Evolutionary conservation across 805 yeast genomes (phyloP), one percentile per base, ranked within the genome.

Genomic region (Metschnikowia drakensbergensis): DNA sequence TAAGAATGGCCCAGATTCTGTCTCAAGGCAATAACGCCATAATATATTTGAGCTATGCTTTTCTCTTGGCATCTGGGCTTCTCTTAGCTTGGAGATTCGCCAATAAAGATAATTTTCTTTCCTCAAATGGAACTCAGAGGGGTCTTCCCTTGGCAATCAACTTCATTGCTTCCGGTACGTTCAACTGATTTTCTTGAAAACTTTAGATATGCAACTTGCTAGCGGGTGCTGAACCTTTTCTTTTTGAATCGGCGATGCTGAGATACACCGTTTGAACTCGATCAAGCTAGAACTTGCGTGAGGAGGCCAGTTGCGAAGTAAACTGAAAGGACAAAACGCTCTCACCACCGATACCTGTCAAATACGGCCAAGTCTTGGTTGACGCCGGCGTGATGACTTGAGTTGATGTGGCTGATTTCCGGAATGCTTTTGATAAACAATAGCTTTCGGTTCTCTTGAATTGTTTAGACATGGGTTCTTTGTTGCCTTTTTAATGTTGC

Each of bases 81-180:
- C 63, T 63, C 44, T 57, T 73, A 32, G 96, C 96, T 0, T 59
- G 74, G 60, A 85, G 76, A 71, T 76, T 66, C 53, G 74, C 75
- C 33, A 72, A 77, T 44, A 69, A 72, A 38, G 72, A 75, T 36
- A 76, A 82, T 5, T 91, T 87, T 60, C 67, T 90, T 47, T 76
- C 90, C 2, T 83, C 91, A 3, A 88, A 90, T 67, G 84, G 94
- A 9, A 82, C 96, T 0, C 91, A 87, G 58, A 75, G 75, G 38
- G 95, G 89, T 27, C 31, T 88, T 11, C 96, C 96, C 0, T 71
- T 91, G 57, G 86, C 96, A 1, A 73, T 91, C 51, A 91, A 91
- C 65, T 91, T 91, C 63, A 81, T 91, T 47, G 97, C 97, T 44
- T 83, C 95, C 56, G 96, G 96, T 79, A 74, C 71, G 87, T 84